Evolutionary conservation across 768 basidiomycete species (phyloP).

Genomic region (Leucosporidium yakuticum): DNA sequence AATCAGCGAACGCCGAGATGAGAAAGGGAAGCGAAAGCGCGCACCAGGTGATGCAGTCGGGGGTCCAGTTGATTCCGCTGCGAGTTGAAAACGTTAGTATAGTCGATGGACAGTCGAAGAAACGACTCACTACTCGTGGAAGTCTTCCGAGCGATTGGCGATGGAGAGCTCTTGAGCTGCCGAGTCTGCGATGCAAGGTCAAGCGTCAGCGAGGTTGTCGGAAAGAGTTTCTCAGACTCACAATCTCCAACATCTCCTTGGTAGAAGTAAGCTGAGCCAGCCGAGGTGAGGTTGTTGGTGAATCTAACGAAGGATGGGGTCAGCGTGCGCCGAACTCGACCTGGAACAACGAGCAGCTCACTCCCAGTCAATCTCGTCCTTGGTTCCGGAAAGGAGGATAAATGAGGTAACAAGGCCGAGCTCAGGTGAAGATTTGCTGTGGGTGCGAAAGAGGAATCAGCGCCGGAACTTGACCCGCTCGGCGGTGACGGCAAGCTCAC

Average conservation of each 20-base stretch:
- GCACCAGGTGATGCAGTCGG: constrained; percentile 22
- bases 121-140: constrained; percentile 22
- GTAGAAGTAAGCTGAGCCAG: background rate
- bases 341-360: background rate
- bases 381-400: constrained; percentile 36
- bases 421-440: constrained; percentile 32
- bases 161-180: too few relatives aligned
- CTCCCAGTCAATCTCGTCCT: constrained; percentile 30
- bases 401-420: constrained; percentile 40
- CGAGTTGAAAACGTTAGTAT: too few relatives aligned
- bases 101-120: background rate
- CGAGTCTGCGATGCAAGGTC: too few relatives aligned
- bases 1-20: background rate
- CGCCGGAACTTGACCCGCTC: too few relatives aligned
- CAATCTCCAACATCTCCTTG: background rate
- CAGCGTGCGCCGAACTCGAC: too few relatives aligned
- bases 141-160: background rate
- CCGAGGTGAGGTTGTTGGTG: constrained; percentile 1
- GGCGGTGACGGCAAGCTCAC: too few relatives aligned
- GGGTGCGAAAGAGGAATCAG: too few relatives aligned
- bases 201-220: too few relatives aligned
- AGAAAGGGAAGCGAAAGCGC: too few relatives aligned
- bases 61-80: constrained; percentile 21
- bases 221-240: background rate
- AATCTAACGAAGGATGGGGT: background rate